A percentile compares a stretch with the other conserved stretches of the same genome.
These are phyloP conservation scores for Cyberlindnera misumaiensis DNA, from an alignment of 805 yeast species.

Conservation along the genomic window DNA sequence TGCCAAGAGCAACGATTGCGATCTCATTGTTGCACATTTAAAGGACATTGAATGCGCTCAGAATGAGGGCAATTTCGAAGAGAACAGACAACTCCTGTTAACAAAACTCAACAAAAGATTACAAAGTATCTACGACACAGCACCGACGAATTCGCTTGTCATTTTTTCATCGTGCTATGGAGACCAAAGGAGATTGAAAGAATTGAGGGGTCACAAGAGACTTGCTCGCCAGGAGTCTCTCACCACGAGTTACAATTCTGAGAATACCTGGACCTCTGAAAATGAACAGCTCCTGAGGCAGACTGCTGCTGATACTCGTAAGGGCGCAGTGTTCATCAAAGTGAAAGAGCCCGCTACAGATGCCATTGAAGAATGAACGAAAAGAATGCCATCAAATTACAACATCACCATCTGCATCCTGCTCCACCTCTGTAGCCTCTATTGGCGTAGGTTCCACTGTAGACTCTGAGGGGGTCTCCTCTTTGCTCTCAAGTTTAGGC, in stretches of 20 bases:
- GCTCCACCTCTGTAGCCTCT: slow-evolving; percentile 10
- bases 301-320: slow-evolving; percentile 48
- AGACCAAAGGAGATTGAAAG: slow-evolving; percentile 41
- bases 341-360: slow-evolving; percentile 25
- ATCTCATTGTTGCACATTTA: slow-evolving; percentile 49
- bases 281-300: slow-evolving; percentile 40
- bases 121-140: slow-evolving; percentile 36
- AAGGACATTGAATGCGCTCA: slow-evolving; percentile 37
- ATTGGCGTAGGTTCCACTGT: background rate
- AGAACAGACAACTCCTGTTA: background rate
- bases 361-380: background rate
- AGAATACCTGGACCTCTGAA: slow-evolving; percentile 44
- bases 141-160: slow-evolving; percentile 56
- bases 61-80: slow-evolving; percentile 3
- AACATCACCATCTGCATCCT: slow-evolving; percentile 20
- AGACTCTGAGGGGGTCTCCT: background rate
- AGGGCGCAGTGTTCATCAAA: slow-evolving; percentile 52
- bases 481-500: background rate
- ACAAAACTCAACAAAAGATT: slow-evolving; percentile 39
- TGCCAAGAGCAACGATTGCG: slow-evolving; percentile 12
- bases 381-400: slow-evolving; percentile 2
- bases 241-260: slow-evolving; percentile 31
- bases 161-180: slow-evolving; percentile 60
- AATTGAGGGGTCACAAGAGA: slow-evolving; percentile 38
- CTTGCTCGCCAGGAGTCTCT: slow-evolving; percentile 38